Evolutionary conservation across 169 alveolate species (phyloP).

Genomic region (Eimeria tenella): DNA sequence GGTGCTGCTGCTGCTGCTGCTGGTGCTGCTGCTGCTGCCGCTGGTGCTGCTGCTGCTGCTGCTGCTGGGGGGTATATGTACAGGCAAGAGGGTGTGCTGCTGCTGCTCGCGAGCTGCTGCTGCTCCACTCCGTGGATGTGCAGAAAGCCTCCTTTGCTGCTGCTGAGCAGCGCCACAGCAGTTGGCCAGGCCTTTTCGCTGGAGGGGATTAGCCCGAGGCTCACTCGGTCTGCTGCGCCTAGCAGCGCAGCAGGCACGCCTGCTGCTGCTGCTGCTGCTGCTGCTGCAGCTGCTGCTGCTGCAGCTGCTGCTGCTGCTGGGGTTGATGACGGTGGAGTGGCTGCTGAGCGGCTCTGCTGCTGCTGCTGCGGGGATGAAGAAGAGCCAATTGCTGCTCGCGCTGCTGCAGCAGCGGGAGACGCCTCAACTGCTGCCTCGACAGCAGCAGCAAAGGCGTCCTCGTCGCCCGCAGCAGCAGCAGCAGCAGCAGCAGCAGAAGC

Average conservation of each 20-base stretch:
- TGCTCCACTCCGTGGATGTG: slow-evolving; percentile 85
- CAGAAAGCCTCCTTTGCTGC: slow-evolving; percentile 82
- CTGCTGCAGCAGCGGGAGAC: not conserved
- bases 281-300: too few species aligned
- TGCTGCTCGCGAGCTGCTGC: not conserved
- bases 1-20: not conserved
- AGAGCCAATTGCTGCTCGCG: not conserved
- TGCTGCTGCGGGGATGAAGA: too few species aligned
- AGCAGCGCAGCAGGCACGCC: slow-evolving; percentile 24
- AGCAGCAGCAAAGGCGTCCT: not conserved
- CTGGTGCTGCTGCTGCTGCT: not conserved
- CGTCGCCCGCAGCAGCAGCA: not conserved
- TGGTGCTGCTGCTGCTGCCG: too few species aligned
- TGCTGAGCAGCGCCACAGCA: slow-evolving; percentile 83
- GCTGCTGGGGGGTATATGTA: not conserved
- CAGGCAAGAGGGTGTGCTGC: not conserved
- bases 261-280: not conserved
- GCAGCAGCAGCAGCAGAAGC: slow-evolving; percentile 2
- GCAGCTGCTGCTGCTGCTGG: not conserved
- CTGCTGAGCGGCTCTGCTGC: not conserved
- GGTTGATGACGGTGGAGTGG: not conserved
- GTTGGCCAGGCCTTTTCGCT: slow-evolving; percentile 84
- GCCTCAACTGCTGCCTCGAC: not conserved
- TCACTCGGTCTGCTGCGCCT: slow-evolving; percentile 81
- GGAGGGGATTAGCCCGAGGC: slow-evolving; percentile 85